Evolutionary conservation across 176 grass and related monocot species (phyloP), one percentile per base, ranked within the genome.

Genomic region (Neostapfia colusana): DNA sequence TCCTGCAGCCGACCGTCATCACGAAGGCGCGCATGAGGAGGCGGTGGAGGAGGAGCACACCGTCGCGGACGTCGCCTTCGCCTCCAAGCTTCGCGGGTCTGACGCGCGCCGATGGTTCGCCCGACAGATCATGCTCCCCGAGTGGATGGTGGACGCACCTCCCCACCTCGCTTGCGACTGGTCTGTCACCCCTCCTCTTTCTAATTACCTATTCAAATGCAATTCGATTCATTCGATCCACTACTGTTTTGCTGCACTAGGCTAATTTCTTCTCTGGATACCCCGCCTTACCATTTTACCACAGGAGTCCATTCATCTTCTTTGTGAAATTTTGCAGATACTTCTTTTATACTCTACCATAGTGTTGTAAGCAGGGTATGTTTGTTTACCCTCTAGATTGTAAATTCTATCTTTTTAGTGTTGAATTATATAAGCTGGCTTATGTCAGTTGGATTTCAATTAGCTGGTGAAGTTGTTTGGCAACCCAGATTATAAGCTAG

Each of bases 91-190:
- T 62, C 88, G 78, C 68, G 89, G 95, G 35, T 31, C 75, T 26
- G 91, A 92, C 44, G 91, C 85, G 36, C 85, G 89, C 59, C 82
- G 79, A 67, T 86, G 95, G 89, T 98, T 98, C 65, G 86, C 91
- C 16, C 87, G 82, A 23, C 95, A 98, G 80, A 84, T 98, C 64
- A 94, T 98, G 95, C 91, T 98, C 13, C 91, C 95, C 0, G 95
- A 98, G 83, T 98, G 95, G 95, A 98, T 98, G 95, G 87, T 90
- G 34, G 95, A 94, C 59, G 89, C 86, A 2, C 91, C 95, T 10
- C 95, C 89, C 72, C 78, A 73, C 43, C 87, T 98, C 44, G 79
- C 90, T 73, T 48, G 51, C 46, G 91, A 98, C 58, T 98, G 95
- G 95, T 98, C 46, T 35, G 46, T 66, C 28, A 51, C 5, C 36